phyloP scores from a whole-genome alignment of 2,329 filamentous ascomycete genomes.

The Periglandula ipomoeae region DNA sequence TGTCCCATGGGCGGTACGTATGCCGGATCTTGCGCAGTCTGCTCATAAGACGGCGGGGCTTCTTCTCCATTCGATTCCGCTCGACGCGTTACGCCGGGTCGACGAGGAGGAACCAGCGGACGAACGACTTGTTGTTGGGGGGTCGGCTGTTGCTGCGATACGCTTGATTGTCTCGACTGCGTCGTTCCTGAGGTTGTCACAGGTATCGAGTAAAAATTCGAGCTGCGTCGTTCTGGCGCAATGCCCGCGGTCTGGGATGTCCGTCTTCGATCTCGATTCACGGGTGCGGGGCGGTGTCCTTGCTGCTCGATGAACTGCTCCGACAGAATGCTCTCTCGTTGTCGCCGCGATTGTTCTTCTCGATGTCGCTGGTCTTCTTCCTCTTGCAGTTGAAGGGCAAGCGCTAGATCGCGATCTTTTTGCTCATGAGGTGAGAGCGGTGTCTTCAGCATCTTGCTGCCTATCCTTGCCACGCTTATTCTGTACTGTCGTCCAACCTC shows the following conservation, averaged over 20 bases:
- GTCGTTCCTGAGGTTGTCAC: neutral
- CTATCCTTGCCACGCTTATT: slow-evolving; percentile 20
- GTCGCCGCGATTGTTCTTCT: slow-evolving; percentile 52
- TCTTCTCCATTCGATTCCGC: slow-evolving; percentile 35
- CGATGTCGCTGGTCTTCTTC: slow-evolving; percentile 77
- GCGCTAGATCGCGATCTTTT: slow-evolving; percentile 78
- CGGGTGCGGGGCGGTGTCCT: slow-evolving; percentile 27
- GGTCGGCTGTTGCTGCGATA: neutral
- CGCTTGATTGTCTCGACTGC: slow-evolving; percentile 1
- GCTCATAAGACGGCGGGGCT: slow-evolving; percentile 49
- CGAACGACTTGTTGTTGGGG: slow-evolving; percentile 30
- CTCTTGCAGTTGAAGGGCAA: slow-evolving; percentile 88
- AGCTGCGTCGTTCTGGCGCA: slow-evolving; percentile 14
- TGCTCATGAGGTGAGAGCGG: slow-evolving; percentile 46
- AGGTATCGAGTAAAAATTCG: slow-evolving; percentile 13
- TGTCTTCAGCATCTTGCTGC: slow-evolving; percentile 16
- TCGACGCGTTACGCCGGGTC: slow-evolving; percentile 26
- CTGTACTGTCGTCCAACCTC: slow-evolving; percentile 49
- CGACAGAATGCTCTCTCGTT: slow-evolving; percentile 58
- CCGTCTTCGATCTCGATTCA: slow-evolving; percentile 14
- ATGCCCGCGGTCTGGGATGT: neutral
- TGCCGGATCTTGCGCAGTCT: slow-evolving; percentile 40
- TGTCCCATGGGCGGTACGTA: slow-evolving; percentile 45
- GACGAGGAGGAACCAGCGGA: slow-evolving; percentile 29
- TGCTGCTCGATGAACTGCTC: slow-evolving; percentile 63